A percentile compares a stretch with the other conserved stretches of the same genome.
Conservation (phyloP, 176 grass and related monocot species). For the Cocos nucifera region DNA sequence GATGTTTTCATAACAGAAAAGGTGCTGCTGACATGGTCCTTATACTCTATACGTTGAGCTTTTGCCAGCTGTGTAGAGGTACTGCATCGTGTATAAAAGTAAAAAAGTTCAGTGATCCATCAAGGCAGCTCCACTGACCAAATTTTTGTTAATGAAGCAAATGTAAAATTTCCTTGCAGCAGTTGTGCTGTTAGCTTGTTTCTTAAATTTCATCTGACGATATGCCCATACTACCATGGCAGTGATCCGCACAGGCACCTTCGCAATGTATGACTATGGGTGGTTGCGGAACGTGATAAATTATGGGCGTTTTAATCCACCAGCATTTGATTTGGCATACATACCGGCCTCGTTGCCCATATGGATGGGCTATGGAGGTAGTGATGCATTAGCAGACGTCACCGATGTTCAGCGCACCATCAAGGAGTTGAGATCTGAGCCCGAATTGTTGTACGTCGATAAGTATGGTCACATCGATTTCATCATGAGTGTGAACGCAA, state of each 20-base stretch:
- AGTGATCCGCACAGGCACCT: constrained; percentile 94
- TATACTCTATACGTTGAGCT: too few relatives aligned
- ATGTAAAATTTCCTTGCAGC: too few relatives aligned
- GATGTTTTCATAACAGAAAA: too few relatives aligned
- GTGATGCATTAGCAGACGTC: constrained; percentile 69
- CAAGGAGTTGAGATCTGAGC: constrained; percentile 45
- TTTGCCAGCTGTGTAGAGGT: too few relatives aligned
- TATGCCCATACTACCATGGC: background rate
- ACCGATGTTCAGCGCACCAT: constrained; percentile 55
- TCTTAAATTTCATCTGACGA: too few relatives aligned
- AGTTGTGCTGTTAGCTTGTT: too few relatives aligned
- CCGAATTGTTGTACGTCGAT: constrained; percentile 55
- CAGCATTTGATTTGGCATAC: constrained; percentile 44
- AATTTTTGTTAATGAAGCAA: too few relatives aligned
- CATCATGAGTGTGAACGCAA: constrained; percentile 48
- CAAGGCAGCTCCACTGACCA: too few relatives aligned
- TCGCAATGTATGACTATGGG: constrained; percentile 81
- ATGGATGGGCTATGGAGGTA: constrained; percentile 82
- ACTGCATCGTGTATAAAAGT: too few relatives aligned
- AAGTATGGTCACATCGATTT: constrained; percentile 82
- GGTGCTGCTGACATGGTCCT: too few relatives aligned
- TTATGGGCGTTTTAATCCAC: constrained; percentile 38
- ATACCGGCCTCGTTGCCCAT: constrained; percentile 64
- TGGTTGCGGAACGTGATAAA: constrained; percentile 42
- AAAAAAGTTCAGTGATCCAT: too few relatives aligned